Conservation (phyloP, 371 early-diverging fungal species). For the Rhizopus arrhizus region DNA sequence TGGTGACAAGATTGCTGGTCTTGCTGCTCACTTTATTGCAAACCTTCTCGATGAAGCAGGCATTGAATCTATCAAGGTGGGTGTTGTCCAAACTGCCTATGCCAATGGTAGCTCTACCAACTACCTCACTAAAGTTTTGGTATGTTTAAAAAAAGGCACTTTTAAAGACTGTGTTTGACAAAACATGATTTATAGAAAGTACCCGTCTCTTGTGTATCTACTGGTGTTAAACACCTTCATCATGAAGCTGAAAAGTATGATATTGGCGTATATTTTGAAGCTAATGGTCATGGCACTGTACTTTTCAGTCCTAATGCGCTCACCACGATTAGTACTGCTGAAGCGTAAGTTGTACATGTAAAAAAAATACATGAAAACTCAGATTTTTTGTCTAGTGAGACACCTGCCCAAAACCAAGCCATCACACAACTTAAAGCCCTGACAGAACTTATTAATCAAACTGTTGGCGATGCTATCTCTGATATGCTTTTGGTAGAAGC, state of each 20-base stretch:
- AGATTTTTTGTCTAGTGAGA: constrained; percentile 43
- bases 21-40: constrained; percentile 91
- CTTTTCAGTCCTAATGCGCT: constrained; percentile 89
- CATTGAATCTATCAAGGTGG: constrained; percentile 78
- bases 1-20: constrained; percentile 97
- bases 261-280: constrained; percentile 99
- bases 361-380: not conserved
- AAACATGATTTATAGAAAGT: constrained; percentile 61
- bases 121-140: constrained; percentile 85
- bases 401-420: constrained; percentile 81
- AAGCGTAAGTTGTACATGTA: constrained; percentile 56
- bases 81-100: constrained; percentile 98
- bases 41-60: constrained; percentile 82
- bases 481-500: constrained; percentile 97
- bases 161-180: not conserved
- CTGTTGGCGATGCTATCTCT: constrained; percentile 99
- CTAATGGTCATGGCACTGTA: constrained; percentile 99
- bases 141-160: constrained; percentile 38
- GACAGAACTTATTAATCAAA: constrained; percentile 94
- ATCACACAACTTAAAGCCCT: constrained; percentile 77
- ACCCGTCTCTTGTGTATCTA: constrained; percentile 92
- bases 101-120: constrained; percentile 96
- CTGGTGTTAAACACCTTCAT: constrained; percentile 99
- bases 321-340: constrained; percentile 72
- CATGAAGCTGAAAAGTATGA: constrained; percentile 97